Evolutionary conservation across 1,284 basidiomycete genomes (phyloP).

Genomic region (Mrakiaceae sp.): DNA sequence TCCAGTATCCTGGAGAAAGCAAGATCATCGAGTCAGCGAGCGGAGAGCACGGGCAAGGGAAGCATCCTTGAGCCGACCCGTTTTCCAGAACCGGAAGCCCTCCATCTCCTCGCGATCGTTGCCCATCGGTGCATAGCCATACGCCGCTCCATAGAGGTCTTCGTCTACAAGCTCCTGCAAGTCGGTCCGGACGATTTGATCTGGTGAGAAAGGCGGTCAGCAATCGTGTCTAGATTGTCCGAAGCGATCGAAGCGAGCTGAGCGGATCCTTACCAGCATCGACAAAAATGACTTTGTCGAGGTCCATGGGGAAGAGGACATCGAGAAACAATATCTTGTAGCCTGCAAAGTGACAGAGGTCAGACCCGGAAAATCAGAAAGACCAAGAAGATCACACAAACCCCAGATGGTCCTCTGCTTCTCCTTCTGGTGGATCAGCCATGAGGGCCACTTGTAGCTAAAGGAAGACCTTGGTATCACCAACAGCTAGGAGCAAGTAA

Average conservation of each 20-base stretch:
- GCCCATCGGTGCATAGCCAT: constrained; percentile 95
- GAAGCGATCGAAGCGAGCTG: neutral
- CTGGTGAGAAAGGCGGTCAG: constrained; percentile 25
- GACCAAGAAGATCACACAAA: neutral
- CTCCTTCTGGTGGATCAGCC: constrained; percentile 91
- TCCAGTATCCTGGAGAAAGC: constrained; percentile 56
- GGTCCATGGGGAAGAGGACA: constrained; percentile 93
- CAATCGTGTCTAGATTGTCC: neutral
- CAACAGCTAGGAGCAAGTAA: neutral
- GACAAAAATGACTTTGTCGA: constrained; percentile 97
- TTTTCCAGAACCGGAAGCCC: constrained; percentile 97
- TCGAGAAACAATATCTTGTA: constrained; percentile 99
- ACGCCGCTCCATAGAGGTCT: constrained; percentile 80
- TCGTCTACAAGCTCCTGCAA: constrained; percentile 83
- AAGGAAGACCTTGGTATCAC: neutral
- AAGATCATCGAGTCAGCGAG: constrained; percentile 1
- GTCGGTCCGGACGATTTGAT: constrained; percentile 93
- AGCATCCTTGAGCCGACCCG: constrained; percentile 35
- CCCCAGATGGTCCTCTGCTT: constrained; percentile 99
- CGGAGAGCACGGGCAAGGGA: neutral
- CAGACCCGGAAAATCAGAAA: constrained; percentile 13
- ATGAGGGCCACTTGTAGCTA: constrained; percentile 84
- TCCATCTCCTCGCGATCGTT: constrained; percentile 91
- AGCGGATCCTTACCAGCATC: constrained; percentile 49
- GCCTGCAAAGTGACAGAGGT: constrained; percentile 16